Percentiles rank a stretch among this genome's conserved stretches.
Conservation (phyloP, 768 basidiomycete species). For the Boletus eberwhitei region DNA sequence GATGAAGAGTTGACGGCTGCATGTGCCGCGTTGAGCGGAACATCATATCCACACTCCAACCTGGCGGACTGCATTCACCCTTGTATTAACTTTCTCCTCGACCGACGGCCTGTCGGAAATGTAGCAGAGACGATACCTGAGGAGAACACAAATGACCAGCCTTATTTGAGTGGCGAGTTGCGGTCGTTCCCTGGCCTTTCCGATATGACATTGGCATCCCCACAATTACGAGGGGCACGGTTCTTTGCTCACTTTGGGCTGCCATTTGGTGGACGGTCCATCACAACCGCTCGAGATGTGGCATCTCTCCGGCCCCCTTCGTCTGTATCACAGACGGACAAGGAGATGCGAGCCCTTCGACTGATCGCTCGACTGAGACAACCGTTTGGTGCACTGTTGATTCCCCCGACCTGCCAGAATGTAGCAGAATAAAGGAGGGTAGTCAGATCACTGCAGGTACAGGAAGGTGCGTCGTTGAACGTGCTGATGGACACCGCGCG, state of each 20-base stretch:
- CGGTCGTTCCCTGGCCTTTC: background rate
- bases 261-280: background rate
- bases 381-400: constrained; percentile 8
- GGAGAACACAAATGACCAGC: background rate
- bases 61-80: too few relatives aligned
- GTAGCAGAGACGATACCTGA: background rate
- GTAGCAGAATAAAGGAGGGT: constrained; percentile 8
- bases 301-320: background rate
- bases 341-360: background rate
- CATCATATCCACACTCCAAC: too few relatives aligned
- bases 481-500: background rate
- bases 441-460: constrained; percentile 5
- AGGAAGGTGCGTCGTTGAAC: background rate
- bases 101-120: background rate
- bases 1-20: too few relatives aligned
- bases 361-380: constrained; percentile 2
- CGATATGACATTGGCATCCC: too few relatives aligned
- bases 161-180: background rate
- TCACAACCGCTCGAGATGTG: background rate
- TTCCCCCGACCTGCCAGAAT: background rate
- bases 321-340: background rate
- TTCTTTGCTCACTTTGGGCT: background rate
- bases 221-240: background rate
- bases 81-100: constrained; percentile 11
- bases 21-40: too few relatives aligned